Evolutionary conservation across 129 eudicot genomes (phyloP).

Genomic region (Oenanthe sinensis): DNA sequence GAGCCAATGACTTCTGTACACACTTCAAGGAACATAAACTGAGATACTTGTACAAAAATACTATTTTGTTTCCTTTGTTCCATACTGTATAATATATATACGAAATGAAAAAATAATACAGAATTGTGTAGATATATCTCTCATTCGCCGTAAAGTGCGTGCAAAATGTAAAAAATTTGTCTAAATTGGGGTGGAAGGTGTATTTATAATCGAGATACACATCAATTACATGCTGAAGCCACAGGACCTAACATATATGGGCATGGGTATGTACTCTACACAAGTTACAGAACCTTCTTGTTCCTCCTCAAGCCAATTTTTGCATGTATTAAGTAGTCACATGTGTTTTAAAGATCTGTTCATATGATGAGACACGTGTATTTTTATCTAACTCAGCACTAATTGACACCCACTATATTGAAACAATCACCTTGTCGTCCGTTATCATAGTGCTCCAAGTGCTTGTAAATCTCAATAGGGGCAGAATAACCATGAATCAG

Average conservation of each 20-base stretch:
- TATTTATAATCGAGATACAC: neutral
- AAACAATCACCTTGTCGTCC: slow-evolving; percentile 52
- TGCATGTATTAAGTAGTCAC: neutral
- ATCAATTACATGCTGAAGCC: neutral
- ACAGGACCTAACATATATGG: neutral
- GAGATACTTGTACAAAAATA: neutral
- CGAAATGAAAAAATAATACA: too few relatives aligned
- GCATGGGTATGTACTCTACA: neutral
- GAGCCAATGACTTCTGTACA: neutral
- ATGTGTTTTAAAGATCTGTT: neutral
- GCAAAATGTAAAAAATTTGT: too few relatives aligned
- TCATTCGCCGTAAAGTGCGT: too few relatives aligned
- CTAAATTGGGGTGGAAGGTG: neutral
- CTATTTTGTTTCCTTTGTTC: neutral
- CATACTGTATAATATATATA: neutral
- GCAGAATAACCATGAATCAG: slow-evolving; percentile 87
- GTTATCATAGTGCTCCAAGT: slow-evolving; percentile 84
- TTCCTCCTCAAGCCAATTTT: neutral
- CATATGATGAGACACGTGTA: neutral
- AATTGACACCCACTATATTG: neutral
- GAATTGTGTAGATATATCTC: neutral
- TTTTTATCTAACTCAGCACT: neutral
- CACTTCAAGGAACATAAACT: neutral
- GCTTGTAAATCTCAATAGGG: slow-evolving; percentile 89
- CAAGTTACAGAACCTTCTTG: neutral